phyloP scores from a whole-genome alignment of 371 early-diverging fungal genomes.

The Zychaea mexicana region DNA sequence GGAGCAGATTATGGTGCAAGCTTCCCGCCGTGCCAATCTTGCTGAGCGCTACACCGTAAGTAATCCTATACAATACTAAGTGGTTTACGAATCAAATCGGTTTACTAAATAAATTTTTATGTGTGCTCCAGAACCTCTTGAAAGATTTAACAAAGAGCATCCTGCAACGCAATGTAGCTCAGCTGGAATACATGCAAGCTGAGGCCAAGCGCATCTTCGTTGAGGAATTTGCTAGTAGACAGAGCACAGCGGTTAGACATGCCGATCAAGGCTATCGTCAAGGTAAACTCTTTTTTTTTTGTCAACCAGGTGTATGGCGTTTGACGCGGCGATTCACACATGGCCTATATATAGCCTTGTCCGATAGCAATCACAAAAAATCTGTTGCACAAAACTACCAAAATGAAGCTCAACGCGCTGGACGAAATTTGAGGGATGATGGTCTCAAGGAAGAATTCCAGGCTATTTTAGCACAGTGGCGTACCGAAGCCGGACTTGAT shows the following conservation, averaged over 20 bases:
- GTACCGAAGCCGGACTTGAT: constrained; percentile 26
- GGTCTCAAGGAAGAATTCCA: background rate
- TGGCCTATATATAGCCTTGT: background rate
- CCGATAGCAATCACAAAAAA: constrained; percentile 7
- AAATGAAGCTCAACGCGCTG: constrained; percentile 46
- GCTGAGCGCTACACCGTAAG: constrained; percentile 11
- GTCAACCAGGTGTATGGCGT: too few relatives aligned
- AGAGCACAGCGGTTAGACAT: constrained; percentile 11
- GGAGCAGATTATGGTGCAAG: constrained; percentile 6
- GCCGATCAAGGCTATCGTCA: constrained; percentile 14
- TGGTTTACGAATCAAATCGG: background rate
- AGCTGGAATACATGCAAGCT: constrained; percentile 21
- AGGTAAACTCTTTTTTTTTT: constrained; percentile 12
- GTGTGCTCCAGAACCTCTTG: background rate
- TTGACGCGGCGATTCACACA: background rate
- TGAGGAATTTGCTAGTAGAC: constrained; percentile 8
- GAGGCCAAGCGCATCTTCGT: constrained; percentile 16
- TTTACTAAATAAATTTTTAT: background rate
- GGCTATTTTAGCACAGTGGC: constrained; percentile 31
- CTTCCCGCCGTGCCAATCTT: constrained; percentile 12
- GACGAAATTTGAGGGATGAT: constrained; percentile 11
- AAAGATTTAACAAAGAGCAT: background rate
- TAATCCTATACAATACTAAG: background rate
- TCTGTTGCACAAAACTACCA: constrained; percentile 21
- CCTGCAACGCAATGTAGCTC: constrained; percentile 15